These are phyloP conservation scores for Zea mays DNA, from an alignment of 176 grass and related monocot genomes.

Conservation along the genomic window Zm-B73-REFERENCE-NAM-5.0 NC_050102.1:139386501-139387000, in stretches of 20 bases:
- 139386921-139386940: constrained; percentile 21
- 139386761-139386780: constrained; percentile 61
- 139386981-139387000: constrained; percentile 56
- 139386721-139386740: constrained; percentile 52
- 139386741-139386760: constrained; percentile 68
- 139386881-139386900: constrained; percentile 13
- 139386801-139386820: constrained; percentile 68
- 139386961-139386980: constrained; percentile 53
- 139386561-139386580: constrained; percentile 14
- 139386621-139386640: constrained; percentile 41
- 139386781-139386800: constrained; percentile 56
- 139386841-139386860: constrained; percentile 76
- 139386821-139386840: constrained; percentile 62
- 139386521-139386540: constrained; percentile 23
- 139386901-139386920: neutral
- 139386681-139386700: constrained; percentile 34
- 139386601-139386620: constrained; percentile 19
- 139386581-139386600: constrained; percentile 32
- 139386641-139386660: constrained; percentile 36
- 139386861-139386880: constrained; percentile 4
- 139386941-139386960: constrained; percentile 38
- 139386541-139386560: neutral
- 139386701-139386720: constrained; percentile 30
- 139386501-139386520: constrained; percentile 50
- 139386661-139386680: constrained; percentile 23